Base-by-base conservation (phyloP, 176 grass and related monocot species). In the Guadua angustifolia region DNA sequence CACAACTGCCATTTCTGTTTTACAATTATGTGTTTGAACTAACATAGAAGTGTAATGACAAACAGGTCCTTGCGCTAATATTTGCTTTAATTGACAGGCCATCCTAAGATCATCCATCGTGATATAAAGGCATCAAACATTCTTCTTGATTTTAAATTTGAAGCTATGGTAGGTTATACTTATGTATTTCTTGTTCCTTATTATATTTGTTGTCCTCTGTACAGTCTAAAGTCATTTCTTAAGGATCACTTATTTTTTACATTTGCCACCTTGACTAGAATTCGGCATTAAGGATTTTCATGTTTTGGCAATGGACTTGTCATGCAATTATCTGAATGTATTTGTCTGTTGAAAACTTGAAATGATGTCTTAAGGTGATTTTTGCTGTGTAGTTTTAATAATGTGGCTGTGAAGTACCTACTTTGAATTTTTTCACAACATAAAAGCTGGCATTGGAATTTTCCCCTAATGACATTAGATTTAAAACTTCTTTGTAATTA, bases 21-120 rank as follows among this genome's bases (percentile, higher is more conserved):
- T 55, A 18, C 66, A 45, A 46, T 57, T 53, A 29, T 40, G 46
- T 71, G 12, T 35, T 49, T 14, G 52, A 25, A 5, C 7, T 15
- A 85, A 75, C 7, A 57, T 46, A 70, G 18, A 71, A 14, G 9
- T 25, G n/a, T 82, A 43, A 52, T 74, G 16, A 18, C 3, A 60
- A 57, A 39, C 8, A 78, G 7, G 10, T 46, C 33, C 59, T 71
- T 62, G 35, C 6, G 33, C 38, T 75, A 32, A 79, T 70, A 39
- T 73, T 38, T 72, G 42, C 75, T 74, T 83, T 46, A 85, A 55
- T 66, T 86, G 21, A 55, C 74, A 95, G 94, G 94, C 67, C 88
- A 95, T 82, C 94, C 91, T 18, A 91, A 92, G 80, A 93, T 95
- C 75, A 91, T 95, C 58, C 94, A 95, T 50, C 90, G 94, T 76